phyloP scores from a whole-genome alignment of 169 alveolate species.

The Plasmodium malariae region DNA sequence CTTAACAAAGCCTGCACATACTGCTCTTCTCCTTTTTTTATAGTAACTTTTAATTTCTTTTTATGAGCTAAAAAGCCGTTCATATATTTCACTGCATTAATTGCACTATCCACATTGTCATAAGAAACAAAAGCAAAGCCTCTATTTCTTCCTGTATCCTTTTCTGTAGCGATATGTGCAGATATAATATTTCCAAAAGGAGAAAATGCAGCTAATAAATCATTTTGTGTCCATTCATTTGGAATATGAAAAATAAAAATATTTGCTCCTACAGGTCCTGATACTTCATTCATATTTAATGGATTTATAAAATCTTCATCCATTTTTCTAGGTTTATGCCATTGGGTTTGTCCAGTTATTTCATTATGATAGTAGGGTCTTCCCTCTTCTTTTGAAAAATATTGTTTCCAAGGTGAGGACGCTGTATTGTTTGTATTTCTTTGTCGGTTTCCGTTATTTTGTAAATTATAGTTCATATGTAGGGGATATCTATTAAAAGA shows the following conservation, averaged over 20 bases:
- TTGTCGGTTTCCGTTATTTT: constrained; percentile 19
- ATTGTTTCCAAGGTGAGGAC: constrained; percentile 62
- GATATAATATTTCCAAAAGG: constrained; percentile 91
- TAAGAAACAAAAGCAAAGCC: constrained; percentile 94
- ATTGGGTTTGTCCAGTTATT: constrained; percentile 90
- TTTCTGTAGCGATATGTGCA: constrained; percentile 93
- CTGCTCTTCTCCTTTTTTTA: constrained; percentile 91
- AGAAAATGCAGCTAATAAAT: constrained; percentile 88
- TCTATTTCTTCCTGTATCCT: constrained; percentile 90
- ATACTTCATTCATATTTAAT: constrained; percentile 55
- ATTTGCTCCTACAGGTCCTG: constrained; percentile 95
- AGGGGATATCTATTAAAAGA: constrained; percentile 57
- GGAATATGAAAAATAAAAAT: constrained; percentile 94
- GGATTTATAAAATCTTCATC: constrained; percentile 75
- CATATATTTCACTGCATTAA: constrained; percentile 92
- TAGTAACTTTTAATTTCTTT: constrained; percentile 91
- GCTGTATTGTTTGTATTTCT: constrained; percentile 7
- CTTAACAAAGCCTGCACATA: constrained; percentile 54
- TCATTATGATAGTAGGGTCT: constrained; percentile 89
- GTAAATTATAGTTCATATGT: constrained; percentile 63
- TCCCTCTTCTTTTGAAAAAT: constrained; percentile 84
- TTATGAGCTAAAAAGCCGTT: constrained; percentile 91
- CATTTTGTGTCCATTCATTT: constrained; percentile 92
- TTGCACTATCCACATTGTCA: constrained; percentile 90
- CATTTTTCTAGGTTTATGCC: constrained; percentile 93